These are phyloP conservation scores for Apium graveolens DNA, from an alignment of 129 eudicot genomes.

Conservation along the genomic window DNA sequence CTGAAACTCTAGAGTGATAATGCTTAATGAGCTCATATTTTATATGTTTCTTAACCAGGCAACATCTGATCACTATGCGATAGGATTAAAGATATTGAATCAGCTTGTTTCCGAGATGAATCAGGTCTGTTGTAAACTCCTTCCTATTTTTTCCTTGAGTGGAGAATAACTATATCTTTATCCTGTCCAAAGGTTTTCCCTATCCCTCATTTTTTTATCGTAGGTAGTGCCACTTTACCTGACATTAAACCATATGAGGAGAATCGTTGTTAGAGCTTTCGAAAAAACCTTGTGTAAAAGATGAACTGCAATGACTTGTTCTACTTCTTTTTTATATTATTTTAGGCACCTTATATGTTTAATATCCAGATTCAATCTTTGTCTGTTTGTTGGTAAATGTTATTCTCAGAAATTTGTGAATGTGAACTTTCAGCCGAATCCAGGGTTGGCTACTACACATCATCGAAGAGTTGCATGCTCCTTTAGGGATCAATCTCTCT, in stretches of 20 bases:
- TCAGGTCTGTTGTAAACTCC: conserved; percentile 55
- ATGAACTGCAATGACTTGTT: background rate
- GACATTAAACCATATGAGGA: background rate
- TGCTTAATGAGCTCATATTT: conserved; percentile 13
- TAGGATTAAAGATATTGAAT: conserved; percentile 89
- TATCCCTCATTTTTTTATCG: background rate
- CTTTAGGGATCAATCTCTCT: conserved; percentile 82
- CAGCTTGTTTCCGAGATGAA: conserved; percentile 97
- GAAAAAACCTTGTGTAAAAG: background rate
- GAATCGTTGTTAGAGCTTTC: too few species aligned
- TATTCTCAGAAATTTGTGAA: background rate
- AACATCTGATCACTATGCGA: conserved; percentile 75
- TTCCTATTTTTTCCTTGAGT: background rate
- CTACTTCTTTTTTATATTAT: too few species aligned
- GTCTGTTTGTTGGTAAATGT: background rate
- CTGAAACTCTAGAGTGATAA: background rate
- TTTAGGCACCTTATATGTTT: background rate
- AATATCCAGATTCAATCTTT: background rate
- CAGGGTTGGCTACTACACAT: conserved; percentile 91
- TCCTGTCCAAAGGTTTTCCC: background rate
- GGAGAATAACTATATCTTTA: background rate
- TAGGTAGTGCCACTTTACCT: background rate
- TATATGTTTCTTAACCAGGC: conserved; percentile 43
- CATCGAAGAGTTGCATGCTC: conserved; percentile 85
- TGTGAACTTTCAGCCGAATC: conserved; percentile 61